A percentile compares a stretch with the other conserved stretches of the same genome.
Evolutionary conservation across 2,329 filamentous ascomycete species (phyloP).

Genomic region (Parastagonospora avenae): DNA sequence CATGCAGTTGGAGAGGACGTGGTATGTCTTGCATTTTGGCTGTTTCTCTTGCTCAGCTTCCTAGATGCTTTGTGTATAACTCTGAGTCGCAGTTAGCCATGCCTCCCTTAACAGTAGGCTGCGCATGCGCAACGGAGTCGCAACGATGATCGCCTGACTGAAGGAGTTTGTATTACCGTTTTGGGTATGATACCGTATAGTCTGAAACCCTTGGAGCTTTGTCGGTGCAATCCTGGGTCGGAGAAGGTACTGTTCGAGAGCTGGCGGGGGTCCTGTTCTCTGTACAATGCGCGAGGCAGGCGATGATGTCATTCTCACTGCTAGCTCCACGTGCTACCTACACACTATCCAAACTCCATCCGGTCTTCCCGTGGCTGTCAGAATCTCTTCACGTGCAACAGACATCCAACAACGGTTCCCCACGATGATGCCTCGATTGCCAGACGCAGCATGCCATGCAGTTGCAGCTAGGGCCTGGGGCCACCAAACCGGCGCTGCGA

Average conservation of each 20-base stretch:
- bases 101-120: background rate
- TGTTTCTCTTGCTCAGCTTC: background rate
- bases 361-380: no score
- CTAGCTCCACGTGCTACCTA: no score
- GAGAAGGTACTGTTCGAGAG: slow-evolving; percentile 24
- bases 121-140: background rate
- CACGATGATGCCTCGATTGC: no score
- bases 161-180: slow-evolving; percentile 17
- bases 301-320: slow-evolving; percentile 27
- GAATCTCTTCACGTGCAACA: no score
- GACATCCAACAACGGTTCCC: no score
- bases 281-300: slow-evolving; percentile 9
- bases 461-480: no score
- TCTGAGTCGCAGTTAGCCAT: background rate
- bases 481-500: no score
- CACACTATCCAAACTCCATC: no score
- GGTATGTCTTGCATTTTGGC: background rate
- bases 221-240: slow-evolving; percentile 16
- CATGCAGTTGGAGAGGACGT: background rate
- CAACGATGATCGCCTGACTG: slow-evolving; percentile 3
- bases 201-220: slow-evolving; percentile 15
- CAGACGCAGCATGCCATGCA: no score
- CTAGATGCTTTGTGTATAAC: background rate
- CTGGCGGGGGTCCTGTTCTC: slow-evolving; percentile 16
- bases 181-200: slow-evolving; percentile 2